Evolutionary conservation across 108 stramenopile genomes (phyloP), one percentile per base, ranked within the genome.

Genomic region (Bacterosira constricta): DNA sequence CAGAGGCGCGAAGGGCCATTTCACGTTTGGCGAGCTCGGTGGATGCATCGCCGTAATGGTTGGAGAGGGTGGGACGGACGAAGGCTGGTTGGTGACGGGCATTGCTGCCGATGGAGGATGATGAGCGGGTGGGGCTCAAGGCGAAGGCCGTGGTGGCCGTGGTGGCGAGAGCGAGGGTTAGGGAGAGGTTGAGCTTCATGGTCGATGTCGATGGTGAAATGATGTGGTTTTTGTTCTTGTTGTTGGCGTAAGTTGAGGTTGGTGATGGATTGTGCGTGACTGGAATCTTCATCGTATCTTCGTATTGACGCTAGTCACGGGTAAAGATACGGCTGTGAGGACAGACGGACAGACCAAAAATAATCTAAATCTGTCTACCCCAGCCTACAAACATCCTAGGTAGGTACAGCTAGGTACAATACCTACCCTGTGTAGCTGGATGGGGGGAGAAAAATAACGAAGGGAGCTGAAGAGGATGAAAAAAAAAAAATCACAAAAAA

Each of bases 151-250:
- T 69, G 62, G 49, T 42, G 45, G 53, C 36, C 35, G 64, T 63
- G 6, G 60, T 46, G 29, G 63, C 67, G 32, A 69, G 42, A 17
- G 63, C 67, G 32, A 69, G 61, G 51, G 62, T 63, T 7, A 77
- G 54, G 46, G 67, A 54, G 66, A 69, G 61, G 67, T 52, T 69
- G 47, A 63, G 61, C 75, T 69, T 77, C 75, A 77, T 76, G 52
- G 38, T 75, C 42, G 17, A 44, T 13, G 17, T 17, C 42, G 42
- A 17, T 47, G 46, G 4, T 47, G n/a, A n/a, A n/a, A n/a, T n/a
- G n/a, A n/a, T n/a, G n/a, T n/a, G n/a, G n/a, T n/a, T 17, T 44
- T 17, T 44, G 13, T 44, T 44, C 17, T 44, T 2, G 42, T 44
- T 13, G 42, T 44, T 2, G 42, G 17, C 17, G 42, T 44, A n/a